Evolutionary conservation across 306 rosid species (phyloP).

Genomic region (Canavalia ensiformis): DNA sequence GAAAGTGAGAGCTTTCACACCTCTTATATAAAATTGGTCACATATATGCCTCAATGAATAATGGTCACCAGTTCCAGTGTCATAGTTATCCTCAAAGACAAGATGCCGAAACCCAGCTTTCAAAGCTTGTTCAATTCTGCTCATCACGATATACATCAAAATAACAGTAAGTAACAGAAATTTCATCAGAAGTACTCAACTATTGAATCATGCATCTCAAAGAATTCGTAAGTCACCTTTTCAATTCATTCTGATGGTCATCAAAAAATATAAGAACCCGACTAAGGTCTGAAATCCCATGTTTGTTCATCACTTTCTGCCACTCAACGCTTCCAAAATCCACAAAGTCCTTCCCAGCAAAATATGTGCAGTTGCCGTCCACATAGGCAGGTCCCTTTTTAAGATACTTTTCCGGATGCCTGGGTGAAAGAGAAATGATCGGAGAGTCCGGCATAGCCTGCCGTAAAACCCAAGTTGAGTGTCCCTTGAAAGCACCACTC

Average conservation of each 20-base stretch:
- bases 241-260: conserved; percentile 97
- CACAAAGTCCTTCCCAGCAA: conserved; percentile 91
- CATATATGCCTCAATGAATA: conserved; percentile 97
- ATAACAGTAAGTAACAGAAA: conserved; percentile 46
- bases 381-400: conserved; percentile 98
- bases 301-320: conserved; percentile 73
- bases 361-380: conserved; percentile 93
- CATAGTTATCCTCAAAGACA: conserved; percentile 98
- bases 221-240: conserved; percentile 66
- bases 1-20: conserved; percentile 57
- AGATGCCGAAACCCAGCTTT: conserved; percentile 93
- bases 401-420: conserved; percentile 96
- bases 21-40: conserved; percentile 92
- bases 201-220: conserved; percentile 35
- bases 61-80: conserved; percentile 99
- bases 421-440: conserved; percentile 85
- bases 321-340: conserved; percentile 96
- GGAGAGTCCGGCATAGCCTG: conserved; percentile 90
- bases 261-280: conserved; percentile 89
- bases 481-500: conserved; percentile 99
- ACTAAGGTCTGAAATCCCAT: conserved; percentile 71
- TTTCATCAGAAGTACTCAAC: conserved; percentile 30
- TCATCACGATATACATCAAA: conserved; percentile 45
- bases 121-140: conserved; percentile 85
- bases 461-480: conserved; percentile 97